A percentile compares a stretch with the other conserved stretches of the same genome.
Evolutionary conservation across 2,329 filamentous ascomycete genomes (phyloP).

Genomic region (Hymenoscyphus salicellus): DNA sequence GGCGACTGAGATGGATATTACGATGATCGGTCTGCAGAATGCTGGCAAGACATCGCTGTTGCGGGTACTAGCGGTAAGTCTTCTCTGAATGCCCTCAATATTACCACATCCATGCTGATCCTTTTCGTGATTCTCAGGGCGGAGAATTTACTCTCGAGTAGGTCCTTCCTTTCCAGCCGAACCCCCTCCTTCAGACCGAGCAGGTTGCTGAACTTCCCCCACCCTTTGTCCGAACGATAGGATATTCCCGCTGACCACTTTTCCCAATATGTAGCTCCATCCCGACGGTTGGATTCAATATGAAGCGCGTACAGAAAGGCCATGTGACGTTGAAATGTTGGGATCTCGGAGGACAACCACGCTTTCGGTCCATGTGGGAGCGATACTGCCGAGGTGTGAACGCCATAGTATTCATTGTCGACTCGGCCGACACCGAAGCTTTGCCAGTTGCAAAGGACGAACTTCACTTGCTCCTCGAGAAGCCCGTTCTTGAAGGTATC

Average conservation of each 20-base stretch:
- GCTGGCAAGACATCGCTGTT: conserved; percentile 95
- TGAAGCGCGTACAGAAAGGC: conserved; percentile 95
- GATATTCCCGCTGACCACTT: conserved; percentile 39
- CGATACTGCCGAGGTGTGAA: conserved; percentile 96
- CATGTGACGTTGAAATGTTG: conserved; percentile 99
- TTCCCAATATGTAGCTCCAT: conserved; percentile 68
- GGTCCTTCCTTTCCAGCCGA: conserved; percentile 42
- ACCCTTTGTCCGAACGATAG: conserved; percentile 8
- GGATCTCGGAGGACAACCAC: conserved; percentile 95
- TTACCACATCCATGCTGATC: conserved; percentile 37
- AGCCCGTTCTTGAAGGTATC: conserved; percentile 81
- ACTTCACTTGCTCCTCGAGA: conserved; percentile 82
- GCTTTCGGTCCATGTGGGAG: conserved; percentile 99
- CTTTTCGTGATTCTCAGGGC: conserved; percentile 57
- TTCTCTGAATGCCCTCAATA: conserved; percentile 22
- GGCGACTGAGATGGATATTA: conserved; percentile 99
- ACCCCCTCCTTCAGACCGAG: conserved; percentile 8
- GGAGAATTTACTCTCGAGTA: conserved; percentile 99
- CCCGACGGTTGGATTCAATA: conserved; percentile 97
- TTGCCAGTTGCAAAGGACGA: conserved; percentile 87
- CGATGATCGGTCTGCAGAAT: conserved; percentile 97
- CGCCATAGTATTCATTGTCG: conserved; percentile 97
- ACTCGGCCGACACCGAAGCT: conserved; percentile 81
- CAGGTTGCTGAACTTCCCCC: conserved; percentile 13
- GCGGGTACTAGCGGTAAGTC: conserved; percentile 87